phyloP scores from a whole-genome alignment of 352 stramenopile genomes.

The Thraustochytrium striatum region DNA sequence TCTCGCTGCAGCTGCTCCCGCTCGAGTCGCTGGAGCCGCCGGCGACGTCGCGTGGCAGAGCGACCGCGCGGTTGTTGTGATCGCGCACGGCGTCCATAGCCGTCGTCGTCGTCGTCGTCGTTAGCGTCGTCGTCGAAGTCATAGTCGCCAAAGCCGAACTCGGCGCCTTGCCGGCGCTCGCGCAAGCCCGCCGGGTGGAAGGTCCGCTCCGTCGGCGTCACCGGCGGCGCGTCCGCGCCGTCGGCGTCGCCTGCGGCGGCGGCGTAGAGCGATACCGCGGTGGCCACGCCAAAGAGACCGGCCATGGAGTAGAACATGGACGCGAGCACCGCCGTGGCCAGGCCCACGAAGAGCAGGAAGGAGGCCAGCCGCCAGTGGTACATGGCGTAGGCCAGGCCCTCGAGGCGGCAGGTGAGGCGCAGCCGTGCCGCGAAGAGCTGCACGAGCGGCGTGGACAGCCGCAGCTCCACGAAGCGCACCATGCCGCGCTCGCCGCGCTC shows the following conservation, averaged over 20 bases:
- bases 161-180: neutral
- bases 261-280: neutral
- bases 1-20: too few relatives aligned
- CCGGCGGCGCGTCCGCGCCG: neutral
- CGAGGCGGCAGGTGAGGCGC: neutral
- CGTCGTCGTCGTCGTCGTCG: neutral
- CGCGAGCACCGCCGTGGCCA: neutral
- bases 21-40: too few relatives aligned
- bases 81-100: too few relatives aligned
- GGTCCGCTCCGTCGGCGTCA: too few relatives aligned
- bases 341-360: constrained; percentile 6
- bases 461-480: neutral
- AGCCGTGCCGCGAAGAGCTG: neutral
- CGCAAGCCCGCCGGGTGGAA: too few relatives aligned
- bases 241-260: neutral
- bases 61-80: too few relatives aligned
- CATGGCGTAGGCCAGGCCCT: constrained; percentile 33
- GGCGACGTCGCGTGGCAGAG: too few relatives aligned
- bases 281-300: neutral
- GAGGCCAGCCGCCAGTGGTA: constrained; percentile 7
- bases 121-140: neutral
- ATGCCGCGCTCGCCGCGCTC: constrained; percentile 13
- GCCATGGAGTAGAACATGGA: neutral
- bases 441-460: constrained; percentile 1
- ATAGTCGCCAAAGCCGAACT: neutral